Evolutionary conservation across 2,329 filamentous ascomycete species (phyloP).

Genomic region (Geosmithia flava): DNA sequence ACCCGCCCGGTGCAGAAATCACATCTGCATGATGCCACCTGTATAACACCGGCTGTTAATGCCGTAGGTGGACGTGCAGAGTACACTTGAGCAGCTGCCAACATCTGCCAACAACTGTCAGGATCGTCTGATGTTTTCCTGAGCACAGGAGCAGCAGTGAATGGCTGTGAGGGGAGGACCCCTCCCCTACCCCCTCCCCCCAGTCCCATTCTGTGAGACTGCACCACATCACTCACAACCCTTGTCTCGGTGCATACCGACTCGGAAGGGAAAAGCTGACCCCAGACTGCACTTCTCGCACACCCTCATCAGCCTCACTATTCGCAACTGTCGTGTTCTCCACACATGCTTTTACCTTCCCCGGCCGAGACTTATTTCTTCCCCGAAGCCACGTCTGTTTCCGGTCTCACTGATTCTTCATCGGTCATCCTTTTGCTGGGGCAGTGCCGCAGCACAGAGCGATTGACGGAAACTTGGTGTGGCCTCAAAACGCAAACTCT

Average conservation of each 20-base stretch:
- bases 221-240: not conserved
- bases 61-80: not conserved
- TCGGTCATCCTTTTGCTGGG: not conserved
- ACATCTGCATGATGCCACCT: not conserved
- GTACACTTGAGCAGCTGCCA: too few relatives aligned
- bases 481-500: not conserved
- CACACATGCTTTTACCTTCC: not conserved
- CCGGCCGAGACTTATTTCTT: not conserved
- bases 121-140: not conserved
- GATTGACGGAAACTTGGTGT: not conserved
- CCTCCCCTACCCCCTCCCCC: too few relatives aligned
- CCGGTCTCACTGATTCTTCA: not conserved
- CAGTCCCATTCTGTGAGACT: not conserved
- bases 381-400: not conserved
- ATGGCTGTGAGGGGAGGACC: too few relatives aligned
- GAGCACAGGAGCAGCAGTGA: too few relatives aligned
- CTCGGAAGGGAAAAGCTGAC: not conserved
- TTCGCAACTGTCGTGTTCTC: not conserved
- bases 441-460: not conserved
- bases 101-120: not conserved
- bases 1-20: not conserved
- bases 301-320: not conserved
- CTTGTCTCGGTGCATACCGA: not conserved
- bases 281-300: not conserved
- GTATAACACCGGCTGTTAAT: not conserved